Evolutionary conservation across 371 early-diverging fungal species (phyloP).

Genomic region (Mycotypha africana): DNA sequence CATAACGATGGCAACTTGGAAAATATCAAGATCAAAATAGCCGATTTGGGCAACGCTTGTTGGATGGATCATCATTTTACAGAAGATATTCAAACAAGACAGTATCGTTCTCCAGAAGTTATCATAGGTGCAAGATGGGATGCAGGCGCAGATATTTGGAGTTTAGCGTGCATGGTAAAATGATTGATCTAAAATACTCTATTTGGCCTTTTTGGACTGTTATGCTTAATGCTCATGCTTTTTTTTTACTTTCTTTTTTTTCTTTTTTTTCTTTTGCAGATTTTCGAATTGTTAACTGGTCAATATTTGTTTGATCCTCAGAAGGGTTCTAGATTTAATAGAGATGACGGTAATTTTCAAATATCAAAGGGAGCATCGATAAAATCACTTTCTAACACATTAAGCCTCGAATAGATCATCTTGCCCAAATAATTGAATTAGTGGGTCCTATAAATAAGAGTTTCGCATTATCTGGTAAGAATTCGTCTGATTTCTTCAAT

Average conservation of each 20-base stretch:
- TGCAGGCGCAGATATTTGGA: conserved; percentile 96
- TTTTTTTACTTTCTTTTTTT: conserved; percentile 1
- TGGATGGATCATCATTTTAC: conserved; percentile 94
- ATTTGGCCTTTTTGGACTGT: too few relatives aligned
- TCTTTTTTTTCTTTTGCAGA: conserved; percentile 17
- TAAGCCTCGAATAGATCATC: conserved; percentile 83
- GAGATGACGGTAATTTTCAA: conserved; percentile 77
- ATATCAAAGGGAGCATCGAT: too few relatives aligned
- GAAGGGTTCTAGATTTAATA: conserved; percentile 70
- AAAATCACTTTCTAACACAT: conserved; percentile 1
- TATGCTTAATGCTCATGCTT: too few relatives aligned
- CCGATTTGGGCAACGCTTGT: conserved; percentile 98
- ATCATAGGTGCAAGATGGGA: conserved; percentile 94
- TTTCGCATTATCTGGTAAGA: conserved; percentile 71
- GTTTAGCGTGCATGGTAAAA: conserved; percentile 87
- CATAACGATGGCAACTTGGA: conserved; percentile 16
- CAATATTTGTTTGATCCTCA: conserved; percentile 95
- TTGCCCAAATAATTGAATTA: conserved; percentile 94
- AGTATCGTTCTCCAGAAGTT: conserved; percentile 97
- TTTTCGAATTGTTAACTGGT: conserved; percentile 89
- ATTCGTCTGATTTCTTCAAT: conserved; percentile 75
- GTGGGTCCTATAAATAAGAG: conserved; percentile 77
- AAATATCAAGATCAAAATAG: conserved; percentile 82
- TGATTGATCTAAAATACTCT: background rate
- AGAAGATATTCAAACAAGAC: conserved; percentile 96